These are phyloP conservation scores for Coniochaeta sp. DNA, from an alignment of 2,329 filamentous ascomycete species.

Conservation along the genomic window DNA sequence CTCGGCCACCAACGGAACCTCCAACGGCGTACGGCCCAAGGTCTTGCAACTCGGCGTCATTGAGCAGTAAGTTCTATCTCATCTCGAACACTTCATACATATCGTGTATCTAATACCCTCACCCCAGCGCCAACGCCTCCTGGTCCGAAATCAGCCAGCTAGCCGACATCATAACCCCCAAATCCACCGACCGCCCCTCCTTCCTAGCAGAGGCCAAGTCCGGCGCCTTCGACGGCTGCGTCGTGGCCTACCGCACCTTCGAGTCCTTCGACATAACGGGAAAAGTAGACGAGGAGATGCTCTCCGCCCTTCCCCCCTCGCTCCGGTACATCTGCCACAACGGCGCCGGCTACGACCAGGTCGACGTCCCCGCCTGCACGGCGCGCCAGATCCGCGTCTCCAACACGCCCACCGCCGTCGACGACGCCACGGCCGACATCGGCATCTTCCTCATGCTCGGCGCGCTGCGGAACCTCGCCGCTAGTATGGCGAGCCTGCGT, in stretches of 20 bases:
- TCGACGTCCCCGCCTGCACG: conserved; percentile 68
- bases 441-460: conserved; percentile 78
- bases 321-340: conserved; percentile 56
- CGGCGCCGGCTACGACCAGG: conserved; percentile 78
- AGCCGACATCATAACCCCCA: conserved; percentile 58
- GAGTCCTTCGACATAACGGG: conserved; percentile 59
- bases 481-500: conserved; percentile 58
- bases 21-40: conserved; percentile 31
- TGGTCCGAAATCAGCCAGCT: conserved; percentile 56
- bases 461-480: conserved; percentile 66
- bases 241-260: conserved; percentile 67
- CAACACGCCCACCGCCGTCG: conserved; percentile 74
- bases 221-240: conserved; percentile 58
- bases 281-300: conserved; percentile 61
- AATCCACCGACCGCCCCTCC: conserved; percentile 52
- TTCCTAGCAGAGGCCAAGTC: conserved; percentile 63
- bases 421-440: conserved; percentile 77
- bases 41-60: conserved; percentile 58
- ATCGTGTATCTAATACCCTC: background rate
- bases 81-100: background rate
- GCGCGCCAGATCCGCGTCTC: conserved; percentile 61
- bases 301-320: conserved; percentile 46
- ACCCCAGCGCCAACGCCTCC: conserved; percentile 52
- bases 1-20: background rate
- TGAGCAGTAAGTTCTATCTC: conserved; percentile 46